phyloP scores from a whole-genome alignment of 768 basidiomycete species.

The Rhodotorula kratochvilovae region DNA sequence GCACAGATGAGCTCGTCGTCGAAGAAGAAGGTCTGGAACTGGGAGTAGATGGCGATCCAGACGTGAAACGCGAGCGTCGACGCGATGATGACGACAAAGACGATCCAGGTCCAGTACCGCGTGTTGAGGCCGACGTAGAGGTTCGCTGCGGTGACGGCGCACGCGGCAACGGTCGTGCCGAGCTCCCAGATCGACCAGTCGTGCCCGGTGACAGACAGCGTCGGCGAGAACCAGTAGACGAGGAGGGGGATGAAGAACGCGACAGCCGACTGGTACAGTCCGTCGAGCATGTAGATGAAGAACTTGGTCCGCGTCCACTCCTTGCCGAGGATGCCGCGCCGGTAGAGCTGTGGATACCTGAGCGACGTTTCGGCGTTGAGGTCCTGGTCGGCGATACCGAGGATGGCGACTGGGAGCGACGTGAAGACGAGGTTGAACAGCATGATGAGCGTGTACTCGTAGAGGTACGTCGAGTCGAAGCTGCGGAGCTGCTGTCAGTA shows the following conservation, averaged over 20 bases:
- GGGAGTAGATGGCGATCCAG: slow-evolving; percentile 73
- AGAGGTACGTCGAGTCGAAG: slow-evolving; percentile 91
- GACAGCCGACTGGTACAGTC: slow-evolving; percentile 81
- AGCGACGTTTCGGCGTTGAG: slow-evolving; percentile 81
- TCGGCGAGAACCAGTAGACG: slow-evolving; percentile 58
- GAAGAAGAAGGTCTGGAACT: slow-evolving; percentile 68
- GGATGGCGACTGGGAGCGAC: slow-evolving; percentile 79
- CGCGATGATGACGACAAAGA: slow-evolving; percentile 40
- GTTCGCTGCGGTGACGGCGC: slow-evolving; percentile 84
- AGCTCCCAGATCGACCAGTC: slow-evolving; percentile 78
- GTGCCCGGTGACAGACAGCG: slow-evolving; percentile 65
- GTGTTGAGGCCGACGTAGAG: slow-evolving; percentile 84
- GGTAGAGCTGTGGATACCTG: slow-evolving; percentile 91
- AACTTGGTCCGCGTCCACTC: slow-evolving; percentile 90
- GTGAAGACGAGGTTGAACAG: slow-evolving; percentile 90
- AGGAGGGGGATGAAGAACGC: slow-evolving; percentile 60
- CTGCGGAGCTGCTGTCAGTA: slow-evolving; percentile 48
- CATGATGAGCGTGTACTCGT: slow-evolving; percentile 88
- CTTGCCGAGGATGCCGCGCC: slow-evolving; percentile 84
- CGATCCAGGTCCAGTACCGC: slow-evolving; percentile 64
- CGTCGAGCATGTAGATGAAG: slow-evolving; percentile 92
- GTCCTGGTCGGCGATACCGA: slow-evolving; percentile 92
- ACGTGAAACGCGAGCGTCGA: slow-evolving; percentile 65
- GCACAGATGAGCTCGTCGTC: slow-evolving; percentile 49
- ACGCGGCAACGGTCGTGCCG: slow-evolving; percentile 82